Base-by-base conservation (phyloP, 768 basidiomycete species). In the Lanmaoa pseudosensibilis region DNA sequence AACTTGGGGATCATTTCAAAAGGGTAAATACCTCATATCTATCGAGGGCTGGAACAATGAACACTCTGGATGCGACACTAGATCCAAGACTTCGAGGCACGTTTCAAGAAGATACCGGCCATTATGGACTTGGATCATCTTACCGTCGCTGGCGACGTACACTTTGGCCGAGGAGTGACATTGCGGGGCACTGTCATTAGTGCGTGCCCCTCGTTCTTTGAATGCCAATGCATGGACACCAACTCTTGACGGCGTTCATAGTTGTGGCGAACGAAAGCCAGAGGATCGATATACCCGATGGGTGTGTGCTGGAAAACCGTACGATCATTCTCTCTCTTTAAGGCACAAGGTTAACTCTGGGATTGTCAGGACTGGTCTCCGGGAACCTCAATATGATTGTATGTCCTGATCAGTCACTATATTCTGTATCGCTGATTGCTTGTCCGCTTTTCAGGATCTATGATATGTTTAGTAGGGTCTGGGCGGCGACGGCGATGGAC, bases 1-100 rank as follows among this genome's bases (percentile, higher is more conserved):
- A 97, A 78, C 83, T 97, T 47, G 94, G 94, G 44, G 92, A 94
- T 73, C 90, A 91, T 71, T 97, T 98, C 85, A 97, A 95, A 82
- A 95, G 92, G 84, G 90, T 91, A 53, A 46, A 18, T 23, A 40
- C n/a, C 27, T 12, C 8, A 4, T 11, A 38, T 57, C 27, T 32
- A 13, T 51, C n/a, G 38, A 39, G n/a, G n/a, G 33, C 10, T 19
- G 46, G 19, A 16, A 46, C 36, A 23, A 15, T 27, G 30, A 44
- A 30, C 15, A 47, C 43, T 40, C 27, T 19, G 25, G 10, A 39
- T 46, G 41, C 39, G 4, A n/a, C 5, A 18, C 25, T 56, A 87
- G 87, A 89, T 92, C 56, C 83, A 84, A 64, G 82, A 92, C 70
- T 96, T 96, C 81, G 90, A 94, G 77, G 91, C 92, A 73, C 86